phyloP scores from a whole-genome alignment of 257 asterid species.

The Apocynum venetum region DNA sequence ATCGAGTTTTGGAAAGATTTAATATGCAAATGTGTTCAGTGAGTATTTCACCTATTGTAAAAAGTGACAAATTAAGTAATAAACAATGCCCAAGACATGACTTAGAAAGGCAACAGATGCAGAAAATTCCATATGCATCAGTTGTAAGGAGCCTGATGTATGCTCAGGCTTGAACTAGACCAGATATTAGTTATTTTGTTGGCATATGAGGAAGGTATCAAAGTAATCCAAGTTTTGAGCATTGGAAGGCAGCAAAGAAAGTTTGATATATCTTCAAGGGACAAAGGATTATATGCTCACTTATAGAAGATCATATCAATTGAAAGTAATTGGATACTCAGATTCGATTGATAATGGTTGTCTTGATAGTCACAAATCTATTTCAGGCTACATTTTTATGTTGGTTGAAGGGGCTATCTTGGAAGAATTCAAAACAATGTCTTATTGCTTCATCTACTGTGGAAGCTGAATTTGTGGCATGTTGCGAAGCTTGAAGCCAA shows the following conservation, averaged over 20 bases:
- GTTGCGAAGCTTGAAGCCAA: not conserved
- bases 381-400: too few species aligned
- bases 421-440: not conserved
- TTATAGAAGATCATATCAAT: not conserved
- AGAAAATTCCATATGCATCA: not conserved
- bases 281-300: not conserved
- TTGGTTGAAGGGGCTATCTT: too few species aligned
- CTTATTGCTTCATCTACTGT: not conserved
- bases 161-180: not conserved
- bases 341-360: too few species aligned
- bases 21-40: too few species aligned
- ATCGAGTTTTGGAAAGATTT: not conserved
- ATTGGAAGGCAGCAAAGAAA: slow-evolving; percentile 1
- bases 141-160: too few species aligned
- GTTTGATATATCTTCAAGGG: not conserved
- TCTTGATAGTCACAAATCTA: too few species aligned
- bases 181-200: not conserved
- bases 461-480: not conserved
- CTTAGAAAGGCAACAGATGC: not conserved
- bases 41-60: too few species aligned
- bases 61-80: too few species aligned
- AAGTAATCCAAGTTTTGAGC: not conserved
- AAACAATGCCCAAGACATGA: not conserved
- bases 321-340: not conserved
- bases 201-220: not conserved